Evolutionary conservation across 106 monocot genomes (phyloP).

Genomic region (Alisma plantagoaquatica): DNA sequence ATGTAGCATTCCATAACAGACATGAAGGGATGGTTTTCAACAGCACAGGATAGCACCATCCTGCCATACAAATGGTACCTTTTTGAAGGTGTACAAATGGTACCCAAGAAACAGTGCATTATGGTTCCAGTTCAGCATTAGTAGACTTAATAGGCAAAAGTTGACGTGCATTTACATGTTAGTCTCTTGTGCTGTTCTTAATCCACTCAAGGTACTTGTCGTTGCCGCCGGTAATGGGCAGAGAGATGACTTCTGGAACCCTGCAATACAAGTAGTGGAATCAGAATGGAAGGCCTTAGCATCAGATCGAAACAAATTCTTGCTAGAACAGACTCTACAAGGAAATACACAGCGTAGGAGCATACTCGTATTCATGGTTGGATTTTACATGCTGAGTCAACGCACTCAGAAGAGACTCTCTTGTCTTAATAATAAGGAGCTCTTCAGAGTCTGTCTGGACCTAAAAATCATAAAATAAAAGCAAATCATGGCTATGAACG

Average conservation of each 20-base stretch:
- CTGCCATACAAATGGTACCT: no score
- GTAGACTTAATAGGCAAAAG: no score
- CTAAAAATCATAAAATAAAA: slow-evolving; percentile 16
- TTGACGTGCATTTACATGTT: no score
- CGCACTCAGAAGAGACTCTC: slow-evolving; percentile 65
- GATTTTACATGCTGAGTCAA: slow-evolving; percentile 86
- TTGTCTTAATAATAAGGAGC: slow-evolving; percentile 83
- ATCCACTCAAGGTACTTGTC: slow-evolving; percentile 83
- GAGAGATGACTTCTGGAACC: slow-evolving; percentile 77
- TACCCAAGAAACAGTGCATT: no score
- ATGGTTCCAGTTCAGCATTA: no score
- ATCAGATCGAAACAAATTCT: not conserved
- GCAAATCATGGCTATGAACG: not conserved
- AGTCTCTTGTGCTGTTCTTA: slow-evolving; percentile 75
- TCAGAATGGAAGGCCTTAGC: not conserved
- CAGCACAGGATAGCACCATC: no score
- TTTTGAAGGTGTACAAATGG: no score
- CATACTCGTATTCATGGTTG: slow-evolving; percentile 97
- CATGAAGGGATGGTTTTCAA: no score
- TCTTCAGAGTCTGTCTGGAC: slow-evolving; percentile 84
- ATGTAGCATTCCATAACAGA: no score
- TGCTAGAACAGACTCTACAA: not conserved
- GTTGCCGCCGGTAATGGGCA: slow-evolving; percentile 81
- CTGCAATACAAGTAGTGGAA: slow-evolving; percentile 16
- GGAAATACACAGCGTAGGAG: not conserved